Base-by-base conservation (phyloP, 257 asterid species). In the Verbascum thapsus region DNA sequence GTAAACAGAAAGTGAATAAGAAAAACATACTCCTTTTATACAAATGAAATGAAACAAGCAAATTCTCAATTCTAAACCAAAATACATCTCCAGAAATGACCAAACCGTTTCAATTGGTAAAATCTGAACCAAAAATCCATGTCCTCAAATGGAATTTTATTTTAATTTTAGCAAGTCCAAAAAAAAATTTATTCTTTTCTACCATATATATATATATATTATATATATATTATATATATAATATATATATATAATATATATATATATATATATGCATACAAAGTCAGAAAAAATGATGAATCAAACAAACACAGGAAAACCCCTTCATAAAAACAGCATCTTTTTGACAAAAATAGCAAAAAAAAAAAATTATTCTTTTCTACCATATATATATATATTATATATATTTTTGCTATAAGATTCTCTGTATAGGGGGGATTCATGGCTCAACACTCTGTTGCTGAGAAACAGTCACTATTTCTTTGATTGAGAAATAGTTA, bases 361-460 rank as follows among this genome's bases (percentile, higher is more conserved):
- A 15, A 71, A 39, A 30, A 61, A 10, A 15, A 22, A 61, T 38
- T 8, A 11, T 32, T 45, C 45, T 17, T 44, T 57, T 51, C 60
- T 58, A 40, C 43, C 9, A 35, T 48, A 20, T 23, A 35, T n/a
- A 8, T 30, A 53, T 64, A 67, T n/a, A n/a, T n/a, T n/a, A n/a
- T n/a, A n/a, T 49, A 61, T 70, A 67, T 56, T 58, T 50, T 57
- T 61, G 32, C 57, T 57, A 54, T 38, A 43, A 68, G 80, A 74
- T 76, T 68, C 79, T 58, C 67, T 51, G 44, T 39, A 15, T 26
- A 26, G n/a, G n/a, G 2, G 5, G 53, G 74, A 68, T 65, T 80
- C 74, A 68, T 44, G 69, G 69, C 48, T 43, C 54, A 32, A 74
- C 63, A 39, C 56, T 54, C 74, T n/a, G n/a, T 53, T 43, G 10